These are phyloP conservation scores for Torulaspora quercuum DNA, from an alignment of 805 yeast species.

Conservation along the genomic window DNA sequence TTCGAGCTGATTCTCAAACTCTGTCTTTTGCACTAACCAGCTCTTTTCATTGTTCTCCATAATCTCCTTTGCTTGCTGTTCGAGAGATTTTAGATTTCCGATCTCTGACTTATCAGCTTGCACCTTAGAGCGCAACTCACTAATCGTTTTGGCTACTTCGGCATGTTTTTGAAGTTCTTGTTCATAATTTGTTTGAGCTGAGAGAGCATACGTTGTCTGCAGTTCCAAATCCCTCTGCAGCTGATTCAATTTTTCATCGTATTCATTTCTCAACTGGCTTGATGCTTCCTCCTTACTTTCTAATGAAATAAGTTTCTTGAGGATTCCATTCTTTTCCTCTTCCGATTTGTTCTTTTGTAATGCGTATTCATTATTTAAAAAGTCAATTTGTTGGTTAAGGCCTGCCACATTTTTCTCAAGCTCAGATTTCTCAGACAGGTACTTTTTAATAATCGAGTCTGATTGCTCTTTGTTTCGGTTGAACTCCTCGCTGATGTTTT, in stretches of 20 bases:
- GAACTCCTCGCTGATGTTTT: conserved; percentile 51
- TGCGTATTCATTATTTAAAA: conserved; percentile 35
- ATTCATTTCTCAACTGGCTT: conserved; percentile 22
- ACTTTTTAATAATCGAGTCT: conserved; percentile 14
- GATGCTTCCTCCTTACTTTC: conserved; percentile 28
- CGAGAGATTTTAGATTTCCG: conserved; percentile 27
- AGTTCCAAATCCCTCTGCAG: conserved; percentile 40
- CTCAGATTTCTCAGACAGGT: conserved; percentile 24
- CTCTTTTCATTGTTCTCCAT: conserved; percentile 41
- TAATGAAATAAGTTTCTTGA: conserved; percentile 32
- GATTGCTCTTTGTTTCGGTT: conserved; percentile 42
- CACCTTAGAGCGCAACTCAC: conserved; percentile 41
- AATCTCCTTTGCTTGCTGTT: conserved; percentile 33
- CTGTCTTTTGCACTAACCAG: conserved; percentile 45
- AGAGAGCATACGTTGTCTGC: conserved; percentile 47
- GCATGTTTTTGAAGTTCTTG: conserved; percentile 54
- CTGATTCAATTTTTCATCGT: conserved; percentile 32
- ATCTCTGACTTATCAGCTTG: conserved; percentile 32
- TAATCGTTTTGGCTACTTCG: conserved; percentile 43
- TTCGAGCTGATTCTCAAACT: conserved; percentile 48
- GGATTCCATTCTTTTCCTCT: conserved; percentile 23
- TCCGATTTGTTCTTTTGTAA: conserved; percentile 30
- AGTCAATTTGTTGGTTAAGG: conserved; percentile 33
- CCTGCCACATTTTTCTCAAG: conserved; percentile 24
- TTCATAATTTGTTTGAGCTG: conserved; percentile 53